Evolutionary conservation across 2,329 filamentous ascomycete species (phyloP).

Genomic region (Venturia pyrina): DNA sequence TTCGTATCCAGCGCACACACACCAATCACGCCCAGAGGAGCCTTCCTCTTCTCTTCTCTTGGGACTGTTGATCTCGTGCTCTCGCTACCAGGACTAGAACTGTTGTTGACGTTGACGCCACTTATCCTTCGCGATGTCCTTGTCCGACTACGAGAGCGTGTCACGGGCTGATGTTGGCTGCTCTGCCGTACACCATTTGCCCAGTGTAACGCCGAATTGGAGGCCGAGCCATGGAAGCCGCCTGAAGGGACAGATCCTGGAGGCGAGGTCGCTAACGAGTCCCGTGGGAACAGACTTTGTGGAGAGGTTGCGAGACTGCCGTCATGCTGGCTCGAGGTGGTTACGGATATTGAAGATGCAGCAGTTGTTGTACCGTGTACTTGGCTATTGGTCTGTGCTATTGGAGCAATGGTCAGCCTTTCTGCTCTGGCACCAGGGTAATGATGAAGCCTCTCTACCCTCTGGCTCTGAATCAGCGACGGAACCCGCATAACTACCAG

Average conservation of each 20-base stretch:
- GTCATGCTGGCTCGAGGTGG: slow-evolving; percentile 33
- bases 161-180: slow-evolving; percentile 4
- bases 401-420: slow-evolving; percentile 13
- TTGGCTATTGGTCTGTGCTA: slow-evolving; percentile 22
- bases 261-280: neutral
- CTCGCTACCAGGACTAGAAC: slow-evolving; percentile 68
- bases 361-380: slow-evolving; percentile 30
- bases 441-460: slow-evolving; percentile 19
- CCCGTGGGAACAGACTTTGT: neutral
- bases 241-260: neutral
- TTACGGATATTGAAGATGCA: slow-evolving; percentile 33
- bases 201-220: slow-evolving; percentile 4
- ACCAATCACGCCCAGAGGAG: slow-evolving; percentile 60
- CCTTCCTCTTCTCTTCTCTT: slow-evolving; percentile 22
- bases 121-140: slow-evolving; percentile 63
- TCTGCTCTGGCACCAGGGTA: neutral
- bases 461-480: slow-evolving; percentile 35
- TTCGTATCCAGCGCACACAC: slow-evolving; percentile 95
- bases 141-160: slow-evolving; percentile 29
- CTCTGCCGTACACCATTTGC: neutral
- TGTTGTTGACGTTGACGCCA: slow-evolving; percentile 71
- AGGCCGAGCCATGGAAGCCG: slow-evolving; percentile 2
- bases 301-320: slow-evolving; percentile 27
- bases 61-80: slow-evolving; percentile 33
- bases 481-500: slow-evolving; percentile 33